These are phyloP conservation scores for Turritis glabra DNA, from an alignment of 345 rosid genomes.

Conservation along the genomic window DNA sequence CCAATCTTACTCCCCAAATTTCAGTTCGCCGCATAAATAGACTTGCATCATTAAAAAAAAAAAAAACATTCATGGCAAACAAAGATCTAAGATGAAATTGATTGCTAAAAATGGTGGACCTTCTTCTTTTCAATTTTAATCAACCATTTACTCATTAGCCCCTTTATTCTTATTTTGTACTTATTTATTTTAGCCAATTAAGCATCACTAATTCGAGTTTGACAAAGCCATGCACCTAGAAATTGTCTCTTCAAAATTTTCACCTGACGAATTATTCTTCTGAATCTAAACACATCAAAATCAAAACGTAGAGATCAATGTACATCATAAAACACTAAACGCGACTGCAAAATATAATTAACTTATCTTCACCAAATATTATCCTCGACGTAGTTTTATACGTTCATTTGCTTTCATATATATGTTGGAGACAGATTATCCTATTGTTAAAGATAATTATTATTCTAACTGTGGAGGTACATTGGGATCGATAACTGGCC, in stretches of 20 bases:
- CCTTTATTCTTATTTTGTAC: slow-evolving; percentile 18
- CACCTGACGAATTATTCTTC: not conserved
- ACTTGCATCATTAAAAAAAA: slow-evolving; percentile 17
- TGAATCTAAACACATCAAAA: slow-evolving; percentile 23
- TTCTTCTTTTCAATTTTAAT: slow-evolving; percentile 42
- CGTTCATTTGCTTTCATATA: not conserved
- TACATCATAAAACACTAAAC: slow-evolving; percentile 27
- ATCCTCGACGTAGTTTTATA: not conserved
- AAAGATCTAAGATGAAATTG: slow-evolving; percentile 38
- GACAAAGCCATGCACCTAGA: slow-evolving; percentile 11
- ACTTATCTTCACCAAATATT: not conserved
- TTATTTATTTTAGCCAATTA: slow-evolving; percentile 31
- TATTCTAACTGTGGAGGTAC: not conserved
- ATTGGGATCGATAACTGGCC: not conserved
- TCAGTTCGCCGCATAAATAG: slow-evolving; percentile 43
- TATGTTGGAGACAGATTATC: not conserved
- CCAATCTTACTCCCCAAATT: not conserved
- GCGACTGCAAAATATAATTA: not conserved
- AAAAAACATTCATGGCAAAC: slow-evolving; percentile 36
- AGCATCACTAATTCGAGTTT: slow-evolving; percentile 33
- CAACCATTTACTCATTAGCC: slow-evolving; percentile 44
- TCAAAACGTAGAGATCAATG: not conserved
- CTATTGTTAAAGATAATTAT: not conserved
- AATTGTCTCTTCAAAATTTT: not conserved
- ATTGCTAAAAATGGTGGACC: slow-evolving; percentile 44